Conservation (phyloP, 176 grass and related monocot genomes). For the Alopecurus myosuroides region DNA sequence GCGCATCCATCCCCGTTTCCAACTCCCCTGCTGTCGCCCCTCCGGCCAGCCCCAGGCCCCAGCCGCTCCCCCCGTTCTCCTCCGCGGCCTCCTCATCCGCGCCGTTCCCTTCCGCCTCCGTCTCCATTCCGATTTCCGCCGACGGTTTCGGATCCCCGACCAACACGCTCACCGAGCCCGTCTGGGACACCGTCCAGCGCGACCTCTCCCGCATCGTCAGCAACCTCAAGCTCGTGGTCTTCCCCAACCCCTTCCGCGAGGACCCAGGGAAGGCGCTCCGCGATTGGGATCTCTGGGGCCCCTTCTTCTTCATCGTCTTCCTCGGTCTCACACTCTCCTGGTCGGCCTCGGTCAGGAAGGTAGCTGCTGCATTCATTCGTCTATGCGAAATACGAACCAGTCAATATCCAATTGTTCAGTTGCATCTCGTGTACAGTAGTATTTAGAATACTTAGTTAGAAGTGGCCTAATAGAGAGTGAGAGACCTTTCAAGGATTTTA, state of each 20-base stretch:
- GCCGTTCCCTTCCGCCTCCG: not conserved
- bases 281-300: constrained; percentile 96
- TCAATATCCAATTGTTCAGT: not conserved
- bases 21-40: not conserved
- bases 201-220: constrained; percentile 81
- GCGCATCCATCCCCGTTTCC: constrained; percentile 69
- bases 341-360: constrained; percentile 82
- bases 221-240: constrained; percentile 92
- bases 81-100: not conserved
- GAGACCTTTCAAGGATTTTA: not conserved
- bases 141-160: constrained; percentile 48
- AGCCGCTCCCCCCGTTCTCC: not conserved
- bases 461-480: not conserved
- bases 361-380: not conserved
- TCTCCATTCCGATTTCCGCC: constrained; percentile 27
- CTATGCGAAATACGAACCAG: not conserved
- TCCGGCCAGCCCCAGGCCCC: constrained; percentile 20
- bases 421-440: not conserved
- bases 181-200: constrained; percentile 88
- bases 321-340: constrained; percentile 86
- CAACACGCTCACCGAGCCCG: constrained; percentile 83
- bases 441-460: not conserved
- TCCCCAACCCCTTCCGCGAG: constrained; percentile 91
- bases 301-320: constrained; percentile 97
- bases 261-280: constrained; percentile 86